Evolutionary conservation across 441 rosid species (phyloP), one percentile per base, ranked within the genome.

Genomic region (Euphorbia corollata): DNA sequence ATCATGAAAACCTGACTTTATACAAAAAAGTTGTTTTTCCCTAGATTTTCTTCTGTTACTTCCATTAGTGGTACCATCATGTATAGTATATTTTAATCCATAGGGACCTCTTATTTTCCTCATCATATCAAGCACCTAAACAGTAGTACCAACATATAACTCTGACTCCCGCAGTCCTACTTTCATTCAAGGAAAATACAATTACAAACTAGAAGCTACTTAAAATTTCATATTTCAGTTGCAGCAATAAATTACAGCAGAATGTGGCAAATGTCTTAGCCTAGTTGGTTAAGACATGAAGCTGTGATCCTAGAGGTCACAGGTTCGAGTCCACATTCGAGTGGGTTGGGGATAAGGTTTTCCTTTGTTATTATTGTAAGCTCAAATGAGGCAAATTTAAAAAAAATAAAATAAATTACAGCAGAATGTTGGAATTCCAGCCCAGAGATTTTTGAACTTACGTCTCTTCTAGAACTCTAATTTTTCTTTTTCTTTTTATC

Each of bases 41-140:
- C 13, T 2, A 45, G 50, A 45, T 45, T 11, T 45, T 45, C 50
- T 45, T 45, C 13, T 45, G 50, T 2, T 8, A 12, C 51, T 47
- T 47, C n/a, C 16, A 12, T 11, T 3, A 13, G 15, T 13, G 11
- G 1, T 0, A 11, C 6, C 15, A 3, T 0, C 4, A 19, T 51
- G 56, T 18, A 51, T n/a, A 51, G 2, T 53, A 53, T 53, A 53
- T 10, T 53, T 19, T 53, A 53, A 53, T 53, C 57, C 57, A 53
- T 12, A 54, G 20, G 6, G 3, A 4, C 58, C 27, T 19, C 9
- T 54, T 18, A 48, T n/a, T n/a, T 51, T 51, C 23, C 9, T 2
- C 30, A 54, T 54, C 23, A 54, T 54, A 54, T 54, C 12, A 54
- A 54, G 58, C 27, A 54, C 23, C 30, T 54, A 0, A 8, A 54